A percentile compares a stretch with the other conserved stretches of the same genome.
These are phyloP conservation scores for Clarireedia paspali DNA, from an alignment of 2,329 filamentous ascomycete species.

Conservation along the genomic window DNA sequence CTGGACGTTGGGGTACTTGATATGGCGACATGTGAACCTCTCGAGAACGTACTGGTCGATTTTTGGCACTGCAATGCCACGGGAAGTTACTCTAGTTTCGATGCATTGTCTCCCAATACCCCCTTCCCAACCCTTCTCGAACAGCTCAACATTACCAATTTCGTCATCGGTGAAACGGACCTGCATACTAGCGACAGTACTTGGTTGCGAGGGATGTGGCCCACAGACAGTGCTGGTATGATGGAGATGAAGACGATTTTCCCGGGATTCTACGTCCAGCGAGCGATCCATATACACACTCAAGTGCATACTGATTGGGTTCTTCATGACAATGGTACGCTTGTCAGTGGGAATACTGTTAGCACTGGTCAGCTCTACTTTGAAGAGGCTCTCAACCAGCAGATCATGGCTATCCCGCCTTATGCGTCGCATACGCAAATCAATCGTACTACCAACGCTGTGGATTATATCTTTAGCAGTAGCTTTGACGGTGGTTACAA, in stretches of 20 bases:
- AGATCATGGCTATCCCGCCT: slow-evolving; percentile 41
- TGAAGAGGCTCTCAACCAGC: slow-evolving; percentile 46
- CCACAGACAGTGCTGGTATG: slow-evolving; percentile 34
- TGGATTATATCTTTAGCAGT: slow-evolving; percentile 8
- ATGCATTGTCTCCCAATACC: slow-evolving; percentile 7
- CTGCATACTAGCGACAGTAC: slow-evolving; percentile 29
- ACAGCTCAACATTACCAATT: not conserved
- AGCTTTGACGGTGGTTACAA: slow-evolving; percentile 23
- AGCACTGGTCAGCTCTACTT: slow-evolving; percentile 57
- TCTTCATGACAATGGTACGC: slow-evolving; percentile 36
- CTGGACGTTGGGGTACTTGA: slow-evolving; percentile 33
- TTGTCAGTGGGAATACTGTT: slow-evolving; percentile 41
- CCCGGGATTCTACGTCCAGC: slow-evolving; percentile 36
- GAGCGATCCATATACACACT: slow-evolving; percentile 41
- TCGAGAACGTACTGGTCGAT: slow-evolving; percentile 26
- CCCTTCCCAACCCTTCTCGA: not conserved
- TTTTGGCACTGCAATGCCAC: slow-evolving; percentile 38
- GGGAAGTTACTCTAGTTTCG: slow-evolving; percentile 37
- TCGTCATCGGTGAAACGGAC: not conserved
- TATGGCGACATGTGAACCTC: slow-evolving; percentile 33
- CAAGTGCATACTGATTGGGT: slow-evolving; percentile 36
- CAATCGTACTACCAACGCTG: slow-evolving; percentile 30
- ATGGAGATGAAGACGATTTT: slow-evolving; percentile 36
- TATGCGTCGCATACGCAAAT: slow-evolving; percentile 40
- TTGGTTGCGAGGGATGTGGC: slow-evolving; percentile 36